Percentiles rank a stretch among this genome's conserved stretches.
Evolutionary conservation across 345 rosid genomes (phyloP).

Genomic region (Gynandropsis gynandra): DNA sequence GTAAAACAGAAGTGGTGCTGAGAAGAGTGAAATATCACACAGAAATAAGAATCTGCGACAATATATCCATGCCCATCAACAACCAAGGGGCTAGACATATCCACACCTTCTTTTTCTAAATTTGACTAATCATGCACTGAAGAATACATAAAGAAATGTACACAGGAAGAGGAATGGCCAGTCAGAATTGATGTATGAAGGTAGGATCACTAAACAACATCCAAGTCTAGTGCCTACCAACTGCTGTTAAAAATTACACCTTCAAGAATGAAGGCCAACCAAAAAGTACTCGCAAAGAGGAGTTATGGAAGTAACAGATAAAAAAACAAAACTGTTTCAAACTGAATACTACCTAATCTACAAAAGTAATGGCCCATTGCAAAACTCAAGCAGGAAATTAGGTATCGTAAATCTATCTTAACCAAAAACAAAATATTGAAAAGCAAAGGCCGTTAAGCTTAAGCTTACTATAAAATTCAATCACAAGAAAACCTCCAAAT

Average conservation of each 20-base stretch:
- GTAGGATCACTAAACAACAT: neutral
- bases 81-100: constrained; percentile 15
- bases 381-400: neutral
- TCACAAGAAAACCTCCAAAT: too few species aligned
- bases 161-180: neutral
- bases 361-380: neutral
- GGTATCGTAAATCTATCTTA: constrained; percentile 1
- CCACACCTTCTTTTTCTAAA: constrained; percentile 4
- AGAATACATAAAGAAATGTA: neutral
- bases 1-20: neutral
- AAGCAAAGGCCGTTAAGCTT: constrained; percentile 9
- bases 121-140: neutral
- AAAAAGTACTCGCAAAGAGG: constrained; percentile 13
- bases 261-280: neutral
- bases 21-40: constrained; percentile 12
- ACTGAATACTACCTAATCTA: neutral
- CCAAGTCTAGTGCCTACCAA: constrained; percentile 8
- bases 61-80: neutral
- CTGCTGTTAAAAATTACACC: constrained; percentile 5
- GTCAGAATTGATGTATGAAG: neutral
- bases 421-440: constrained; percentile 1
- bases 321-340: constrained; percentile 6
- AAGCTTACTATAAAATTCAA: too few species aligned
- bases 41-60: neutral
- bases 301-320: neutral